These are phyloP conservation scores for Apiosordaria backusii DNA, from an alignment of 495 filamentous ascomycete species.

Conservation along the genomic window DNA sequence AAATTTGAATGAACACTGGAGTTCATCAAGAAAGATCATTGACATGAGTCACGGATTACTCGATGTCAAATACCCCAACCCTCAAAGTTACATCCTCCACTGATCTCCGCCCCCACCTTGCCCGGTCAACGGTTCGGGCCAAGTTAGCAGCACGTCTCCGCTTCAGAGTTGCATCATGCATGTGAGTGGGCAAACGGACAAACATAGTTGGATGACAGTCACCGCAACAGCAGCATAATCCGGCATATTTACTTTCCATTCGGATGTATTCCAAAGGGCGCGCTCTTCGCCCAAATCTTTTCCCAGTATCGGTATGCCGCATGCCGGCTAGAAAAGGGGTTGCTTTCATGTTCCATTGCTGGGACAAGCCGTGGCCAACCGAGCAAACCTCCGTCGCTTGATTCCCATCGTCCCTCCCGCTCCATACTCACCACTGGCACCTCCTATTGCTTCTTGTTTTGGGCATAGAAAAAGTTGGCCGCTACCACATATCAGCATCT, in stretches of 20 bases:
- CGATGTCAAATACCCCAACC: background rate
- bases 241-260: no score
- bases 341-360: no score
- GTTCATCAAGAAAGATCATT: background rate
- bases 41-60: background rate
- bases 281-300: background rate
- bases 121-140: background rate
- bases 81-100: background rate
- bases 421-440: background rate
- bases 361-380: background rate
- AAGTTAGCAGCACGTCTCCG: background rate
- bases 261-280: background rate
- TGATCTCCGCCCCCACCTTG: background rate
- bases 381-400: background rate
- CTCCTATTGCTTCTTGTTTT: constrained; percentile 59
- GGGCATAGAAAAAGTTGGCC: constrained; percentile 64
- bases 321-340: background rate
- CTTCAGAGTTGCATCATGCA: background rate
- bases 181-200: background rate
- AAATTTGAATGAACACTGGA: background rate
- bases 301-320: background rate
- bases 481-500: constrained; percentile 31
- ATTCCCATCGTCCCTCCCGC: no score
- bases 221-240: no score
- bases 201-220: background rate